Percentiles rank a stretch among this genome's conserved stretches.
These are phyloP conservation scores for Emericellopsis cladophorae DNA, from an alignment of 2,329 filamentous ascomycete species.

Conservation along the genomic window DNA sequence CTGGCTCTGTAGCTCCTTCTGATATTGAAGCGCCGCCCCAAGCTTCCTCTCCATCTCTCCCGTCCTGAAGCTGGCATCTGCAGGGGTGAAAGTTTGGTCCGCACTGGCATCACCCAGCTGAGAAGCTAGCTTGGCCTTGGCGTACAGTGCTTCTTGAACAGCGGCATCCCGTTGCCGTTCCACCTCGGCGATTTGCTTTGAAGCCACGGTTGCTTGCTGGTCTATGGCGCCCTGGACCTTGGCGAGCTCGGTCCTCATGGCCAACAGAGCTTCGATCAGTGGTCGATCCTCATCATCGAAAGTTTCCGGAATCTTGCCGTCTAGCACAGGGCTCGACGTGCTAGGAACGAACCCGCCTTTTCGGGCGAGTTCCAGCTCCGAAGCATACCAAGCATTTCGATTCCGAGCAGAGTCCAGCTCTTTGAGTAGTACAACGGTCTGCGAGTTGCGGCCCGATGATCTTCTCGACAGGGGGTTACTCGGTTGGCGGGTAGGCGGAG, in stretches of 20 bases:
- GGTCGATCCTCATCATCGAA: constrained; percentile 90
- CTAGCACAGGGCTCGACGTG: constrained; percentile 58
- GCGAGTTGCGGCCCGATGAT: constrained; percentile 47
- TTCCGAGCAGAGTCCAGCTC: constrained; percentile 78
- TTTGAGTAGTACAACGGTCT: constrained; percentile 65
- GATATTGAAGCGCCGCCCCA: constrained; percentile 64
- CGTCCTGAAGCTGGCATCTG: constrained; percentile 40
- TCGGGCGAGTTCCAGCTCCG: constrained; percentile 80
- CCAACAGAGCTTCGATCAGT: constrained; percentile 79
- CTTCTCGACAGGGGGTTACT: constrained; percentile 47
- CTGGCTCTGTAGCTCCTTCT: constrained; percentile 69
- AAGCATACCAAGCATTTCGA: constrained; percentile 93
- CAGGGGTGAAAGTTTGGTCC: constrained; percentile 44
- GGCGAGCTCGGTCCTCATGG: constrained; percentile 79
- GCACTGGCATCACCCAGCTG: constrained; percentile 35
- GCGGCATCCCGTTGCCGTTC: constrained; percentile 91
- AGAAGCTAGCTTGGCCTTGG: constrained; percentile 83
- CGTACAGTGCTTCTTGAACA: constrained; percentile 90
- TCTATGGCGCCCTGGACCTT: constrained; percentile 87
- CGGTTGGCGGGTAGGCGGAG: constrained; percentile 41
- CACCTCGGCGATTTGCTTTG: constrained; percentile 82
- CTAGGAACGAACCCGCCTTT: constrained; percentile 79
- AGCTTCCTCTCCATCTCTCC: constrained; percentile 72
- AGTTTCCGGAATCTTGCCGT: constrained; percentile 62
- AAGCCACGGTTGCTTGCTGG: constrained; percentile 72